These are phyloP conservation scores for Kewa caespitosa DNA, from an alignment of 179 eudicot genomes.

Conservation along the genomic window DNA sequence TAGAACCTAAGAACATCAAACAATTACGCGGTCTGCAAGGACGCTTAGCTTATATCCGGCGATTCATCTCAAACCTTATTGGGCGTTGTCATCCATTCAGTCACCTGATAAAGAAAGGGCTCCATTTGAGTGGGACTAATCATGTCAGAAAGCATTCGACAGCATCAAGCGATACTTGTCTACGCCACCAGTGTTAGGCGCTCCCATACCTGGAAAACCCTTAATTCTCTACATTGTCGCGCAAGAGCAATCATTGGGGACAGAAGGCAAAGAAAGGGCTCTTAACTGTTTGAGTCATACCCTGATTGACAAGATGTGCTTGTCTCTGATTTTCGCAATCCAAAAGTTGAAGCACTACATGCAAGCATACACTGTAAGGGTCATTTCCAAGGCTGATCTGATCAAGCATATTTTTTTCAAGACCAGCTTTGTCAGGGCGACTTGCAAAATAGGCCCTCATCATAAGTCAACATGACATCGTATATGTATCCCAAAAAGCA, in stretches of 20 bases:
- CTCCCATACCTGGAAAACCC: not conserved
- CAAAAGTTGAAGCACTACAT: not conserved
- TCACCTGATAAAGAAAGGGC: constrained; percentile 3
- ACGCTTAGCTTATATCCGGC: not conserved
- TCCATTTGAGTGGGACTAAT: constrained; percentile 13
- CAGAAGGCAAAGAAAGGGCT: no score
- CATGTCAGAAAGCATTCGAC: not conserved
- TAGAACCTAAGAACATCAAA: not conserved
- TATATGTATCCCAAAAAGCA: no score
- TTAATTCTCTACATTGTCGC: not conserved
- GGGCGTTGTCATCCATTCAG: not conserved
- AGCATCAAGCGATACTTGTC: not conserved
- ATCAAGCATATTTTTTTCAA: no score
- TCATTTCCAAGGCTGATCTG: no score
- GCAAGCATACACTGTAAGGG: no score
- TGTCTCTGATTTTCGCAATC: not conserved
- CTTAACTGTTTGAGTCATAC: no score
- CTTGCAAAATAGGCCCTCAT: not conserved
- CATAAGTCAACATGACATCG: not conserved
- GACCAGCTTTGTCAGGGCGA: no score
- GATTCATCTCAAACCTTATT: constrained; percentile 15
- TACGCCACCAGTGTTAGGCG: not conserved
- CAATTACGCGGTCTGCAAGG: not conserved
- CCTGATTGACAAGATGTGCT: no score
- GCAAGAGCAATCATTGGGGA: not conserved